A percentile compares a stretch with the other conserved stretches of the same genome.
Conservation (phyloP, 495 filamentous ascomycete species). For the Penicillium bovifimosum region DNA sequence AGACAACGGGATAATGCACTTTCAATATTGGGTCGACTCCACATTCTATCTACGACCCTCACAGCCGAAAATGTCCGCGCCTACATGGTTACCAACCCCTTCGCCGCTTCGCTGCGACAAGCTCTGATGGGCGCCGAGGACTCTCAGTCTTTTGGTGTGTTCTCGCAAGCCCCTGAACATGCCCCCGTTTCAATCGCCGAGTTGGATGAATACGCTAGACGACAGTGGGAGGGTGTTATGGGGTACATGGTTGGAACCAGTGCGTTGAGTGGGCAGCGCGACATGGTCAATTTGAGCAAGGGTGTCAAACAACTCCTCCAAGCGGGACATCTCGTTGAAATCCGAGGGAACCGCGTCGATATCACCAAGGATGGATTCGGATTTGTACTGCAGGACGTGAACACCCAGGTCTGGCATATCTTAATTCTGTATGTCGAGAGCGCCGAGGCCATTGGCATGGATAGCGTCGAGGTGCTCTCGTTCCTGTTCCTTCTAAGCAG, state of each 20-base stretch:
- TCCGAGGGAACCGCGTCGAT: constrained; percentile 48
- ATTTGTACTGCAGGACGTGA: constrained; percentile 89
- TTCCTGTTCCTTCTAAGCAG: constrained; percentile 96
- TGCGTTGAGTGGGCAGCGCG: constrained; percentile 45
- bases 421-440: constrained; percentile 89
- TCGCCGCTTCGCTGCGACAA: constrained; percentile 67
- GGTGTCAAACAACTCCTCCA: constrained; percentile 79
- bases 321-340: constrained; percentile 72
- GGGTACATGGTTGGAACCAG: constrained; percentile 86
- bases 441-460: constrained; percentile 71
- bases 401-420: constrained; percentile 93
- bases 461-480: constrained; percentile 85
- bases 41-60: constrained; percentile 63
- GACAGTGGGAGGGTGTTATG: constrained; percentile 91
- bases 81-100: constrained; percentile 67
- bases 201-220: constrained; percentile 80
- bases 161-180: constrained; percentile 55
- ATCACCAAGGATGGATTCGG: constrained; percentile 93
- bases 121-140: constrained; percentile 82
- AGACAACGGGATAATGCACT: constrained; percentile 80
- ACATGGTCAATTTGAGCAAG: constrained; percentile 54
- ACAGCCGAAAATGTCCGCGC: constrained; percentile 56
- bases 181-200: constrained; percentile 55
- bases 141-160: constrained; percentile 85
- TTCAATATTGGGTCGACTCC: constrained; percentile 70